Evolutionary conservation across 2,329 filamentous ascomycete species (phyloP).

Genomic region (Epichloe festucae): DNA sequence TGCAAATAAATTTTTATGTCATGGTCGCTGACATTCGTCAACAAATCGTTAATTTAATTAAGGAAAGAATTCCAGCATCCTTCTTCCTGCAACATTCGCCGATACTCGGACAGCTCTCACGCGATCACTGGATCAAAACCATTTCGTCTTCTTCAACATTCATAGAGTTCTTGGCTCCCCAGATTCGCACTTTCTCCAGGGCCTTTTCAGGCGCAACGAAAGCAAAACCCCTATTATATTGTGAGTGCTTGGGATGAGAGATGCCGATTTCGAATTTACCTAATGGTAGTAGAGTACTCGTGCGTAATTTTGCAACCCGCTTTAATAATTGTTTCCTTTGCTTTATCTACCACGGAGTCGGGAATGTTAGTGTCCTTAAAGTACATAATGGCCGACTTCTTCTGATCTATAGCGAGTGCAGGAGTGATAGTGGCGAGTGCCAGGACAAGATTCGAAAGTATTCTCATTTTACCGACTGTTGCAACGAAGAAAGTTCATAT

Average conservation of each 20-base stretch:
- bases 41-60: neutral
- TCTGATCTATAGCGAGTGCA: conserved; percentile 47
- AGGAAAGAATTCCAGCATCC: neutral
- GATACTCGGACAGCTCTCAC: no score
- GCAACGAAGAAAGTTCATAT: neutral
- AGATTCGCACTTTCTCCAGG: conserved; percentile 52
- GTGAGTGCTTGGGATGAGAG: conserved; percentile 13
- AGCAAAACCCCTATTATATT: conserved; percentile 54
- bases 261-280: conserved; percentile 35
- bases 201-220: conserved; percentile 58
- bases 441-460: conserved; percentile 38
- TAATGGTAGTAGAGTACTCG: conserved; percentile 50
- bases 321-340: conserved; percentile 55
- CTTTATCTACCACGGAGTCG: conserved; percentile 52
- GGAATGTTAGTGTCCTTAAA: conserved; percentile 57
- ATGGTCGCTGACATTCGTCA: neutral
- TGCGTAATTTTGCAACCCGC: conserved; percentile 70
- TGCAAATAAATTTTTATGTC: neutral
- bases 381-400: conserved; percentile 66
- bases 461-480: conserved; percentile 43
- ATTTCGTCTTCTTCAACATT: conserved; percentile 65
- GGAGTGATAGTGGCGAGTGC: conserved; percentile 45
- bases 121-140: conserved; percentile 31
- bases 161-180: conserved; percentile 35
- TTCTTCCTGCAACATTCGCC: no score